These are phyloP conservation scores for Neopestalotiopsis sp. DNA, from an alignment of 2,329 filamentous ascomycete genomes.

Conservation along the genomic window DNA sequence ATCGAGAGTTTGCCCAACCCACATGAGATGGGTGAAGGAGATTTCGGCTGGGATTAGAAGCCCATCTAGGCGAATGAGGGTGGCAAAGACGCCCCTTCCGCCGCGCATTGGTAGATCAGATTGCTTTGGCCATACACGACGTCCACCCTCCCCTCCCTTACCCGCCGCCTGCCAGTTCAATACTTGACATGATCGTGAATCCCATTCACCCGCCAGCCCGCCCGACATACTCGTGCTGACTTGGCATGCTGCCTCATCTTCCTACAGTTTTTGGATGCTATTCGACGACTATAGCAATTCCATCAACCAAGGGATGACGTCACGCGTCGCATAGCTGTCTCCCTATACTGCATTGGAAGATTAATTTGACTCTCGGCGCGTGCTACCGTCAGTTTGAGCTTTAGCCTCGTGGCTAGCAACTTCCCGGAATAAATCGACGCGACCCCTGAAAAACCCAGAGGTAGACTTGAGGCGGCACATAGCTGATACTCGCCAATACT, in stretches of 20 bases:
- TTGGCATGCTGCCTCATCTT: neutral
- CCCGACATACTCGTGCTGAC: neutral
- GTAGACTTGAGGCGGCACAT: neutral
- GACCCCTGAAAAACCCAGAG: constrained; percentile 1
- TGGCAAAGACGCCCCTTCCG: neutral
- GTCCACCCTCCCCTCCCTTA: neutral
- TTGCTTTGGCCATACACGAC: neutral
- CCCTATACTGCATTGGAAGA: neutral
- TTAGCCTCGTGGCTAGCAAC: constrained; percentile 1
- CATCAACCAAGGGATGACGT: neutral
- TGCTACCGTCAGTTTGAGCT: constrained; percentile 8
- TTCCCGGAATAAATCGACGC: constrained; percentile 1
- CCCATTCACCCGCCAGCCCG: neutral
- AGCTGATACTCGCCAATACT: neutral
- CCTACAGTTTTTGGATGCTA: neutral
- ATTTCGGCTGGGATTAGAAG: neutral
- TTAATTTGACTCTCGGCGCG: constrained; percentile 7
- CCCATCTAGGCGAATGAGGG: neutral
- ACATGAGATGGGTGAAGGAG: neutral
- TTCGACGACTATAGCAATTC: neutral
- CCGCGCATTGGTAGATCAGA: neutral
- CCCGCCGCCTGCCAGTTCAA: neutral
- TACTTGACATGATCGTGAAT: neutral
- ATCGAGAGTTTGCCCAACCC: neutral
- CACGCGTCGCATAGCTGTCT: neutral